Evolutionary conservation across 768 basidiomycete species (phyloP), one percentile per base, ranked within the genome.

Genomic region (Leccinellum luteum): DNA sequence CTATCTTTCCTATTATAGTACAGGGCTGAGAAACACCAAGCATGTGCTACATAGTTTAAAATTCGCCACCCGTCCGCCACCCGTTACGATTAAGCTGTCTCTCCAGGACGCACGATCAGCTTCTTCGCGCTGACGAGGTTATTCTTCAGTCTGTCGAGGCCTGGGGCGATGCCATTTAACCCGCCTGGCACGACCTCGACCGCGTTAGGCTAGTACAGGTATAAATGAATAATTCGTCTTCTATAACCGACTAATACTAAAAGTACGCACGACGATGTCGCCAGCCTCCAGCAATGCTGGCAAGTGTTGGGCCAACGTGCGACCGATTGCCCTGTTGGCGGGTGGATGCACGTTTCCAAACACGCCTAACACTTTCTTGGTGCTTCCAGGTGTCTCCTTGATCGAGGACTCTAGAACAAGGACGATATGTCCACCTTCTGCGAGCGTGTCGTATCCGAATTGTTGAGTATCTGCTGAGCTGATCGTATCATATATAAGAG

Each of bases 91-190:
- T 3, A 58, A 31, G 28, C 43, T 2, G 73, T 74, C 41, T 78
- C 78, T 13, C 65, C 64, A 17, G 73, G 75, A 44, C 55, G 72
- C 1, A 68, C 55, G 21, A 63, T 28, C 21, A 66, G n/a, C 57
- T 66, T 66, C 48, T 65, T 68, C 0, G 70, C 78, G 43, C 77
- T 79, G 27, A 79, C 74, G 45, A 73, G 63, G 31, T 75, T 69
- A 13, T 66, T 63, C 64, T 62, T 64, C 57, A 80, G 21, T 49
- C 57, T 67, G 47, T 73, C 63, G 49, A 81, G 47, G 4, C 74
- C 77, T 5, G 55, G 60, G 1, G 34, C 51, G 6, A 81, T 66
- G 1, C 74, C 77, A 3, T 66, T 64, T 15, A 80, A 57, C 5
- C 80, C 78, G 15, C 69, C 68, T 0, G 76, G 70, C 7, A 81